phyloP scores from a whole-genome alignment of 805 yeast genomes.

The Grigorovia humatica region DNA sequence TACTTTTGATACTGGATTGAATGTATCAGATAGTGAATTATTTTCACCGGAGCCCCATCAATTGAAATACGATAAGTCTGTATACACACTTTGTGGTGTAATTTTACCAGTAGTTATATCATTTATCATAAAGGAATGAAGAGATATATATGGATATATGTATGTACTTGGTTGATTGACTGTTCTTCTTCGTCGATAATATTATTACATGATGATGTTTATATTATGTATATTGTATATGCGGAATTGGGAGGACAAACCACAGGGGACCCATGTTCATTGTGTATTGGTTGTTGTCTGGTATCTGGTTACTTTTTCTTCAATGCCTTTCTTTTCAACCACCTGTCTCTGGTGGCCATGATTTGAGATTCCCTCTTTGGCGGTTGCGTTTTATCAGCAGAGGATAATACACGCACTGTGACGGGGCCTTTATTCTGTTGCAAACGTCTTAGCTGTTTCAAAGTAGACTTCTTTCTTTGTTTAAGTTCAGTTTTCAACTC shows the following conservation, averaged over 20 bases:
- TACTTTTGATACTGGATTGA: background rate
- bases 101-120: conserved; percentile 23
- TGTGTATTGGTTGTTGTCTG: background rate
- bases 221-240: no score
- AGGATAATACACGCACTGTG: conserved; percentile 28
- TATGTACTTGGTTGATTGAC: no score
- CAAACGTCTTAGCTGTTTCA: conserved; percentile 23
- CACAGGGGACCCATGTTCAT: no score
- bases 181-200: background rate
- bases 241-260: no score
- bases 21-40: background rate
- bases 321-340: conserved; percentile 26
- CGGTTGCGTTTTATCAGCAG: conserved; percentile 15
- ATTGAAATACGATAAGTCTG: conserved; percentile 10
- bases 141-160: background rate
- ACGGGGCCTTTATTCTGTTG: conserved; percentile 33
- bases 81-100: conserved; percentile 20
- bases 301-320: conserved; percentile 13
- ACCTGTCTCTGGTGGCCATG: conserved; percentile 24
- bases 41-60: background rate
- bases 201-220: no score
- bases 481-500: conserved; percentile 10
- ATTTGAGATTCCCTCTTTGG: conserved; percentile 22
- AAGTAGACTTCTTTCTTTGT: conserved; percentile 26
- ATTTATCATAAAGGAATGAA: conserved; percentile 12